Conservation (phyloP, 805 yeast genomes). For the Nakazawaea anatomiae region DNA sequence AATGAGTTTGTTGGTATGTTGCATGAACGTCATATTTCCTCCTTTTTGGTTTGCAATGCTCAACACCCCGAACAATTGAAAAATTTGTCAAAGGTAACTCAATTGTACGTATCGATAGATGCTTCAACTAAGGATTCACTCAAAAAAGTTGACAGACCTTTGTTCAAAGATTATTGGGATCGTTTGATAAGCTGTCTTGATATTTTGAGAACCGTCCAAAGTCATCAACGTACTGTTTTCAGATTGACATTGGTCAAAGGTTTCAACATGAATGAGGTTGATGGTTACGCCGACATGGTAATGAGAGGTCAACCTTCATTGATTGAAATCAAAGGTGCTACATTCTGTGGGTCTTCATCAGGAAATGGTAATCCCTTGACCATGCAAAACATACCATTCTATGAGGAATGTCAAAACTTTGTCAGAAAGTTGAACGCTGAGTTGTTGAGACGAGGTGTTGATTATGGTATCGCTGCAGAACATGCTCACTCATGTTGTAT, state of each 20-base stretch:
- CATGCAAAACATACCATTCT: conserved; percentile 93
- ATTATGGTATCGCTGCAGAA: conserved; percentile 85
- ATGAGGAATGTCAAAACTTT: conserved; percentile 80
- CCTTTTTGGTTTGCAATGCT: conserved; percentile 90
- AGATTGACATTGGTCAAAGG: conserved; percentile 89
- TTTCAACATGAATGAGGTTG: conserved; percentile 76
- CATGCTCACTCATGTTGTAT: conserved; percentile 95
- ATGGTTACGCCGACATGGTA: conserved; percentile 83
- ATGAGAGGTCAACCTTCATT: conserved; percentile 78
- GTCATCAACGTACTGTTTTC: conserved; percentile 86
- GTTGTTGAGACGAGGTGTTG: conserved; percentile 58
- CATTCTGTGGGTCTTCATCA: conserved; percentile 85
- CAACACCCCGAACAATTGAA: conserved; percentile 87
- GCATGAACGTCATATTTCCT: conserved; percentile 74
- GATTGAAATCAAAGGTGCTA: conserved; percentile 91
- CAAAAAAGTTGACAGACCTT: conserved; percentile 81
- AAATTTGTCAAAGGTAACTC: conserved; percentile 72
- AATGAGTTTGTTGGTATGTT: conserved; percentile 77
- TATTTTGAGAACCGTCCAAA: conserved; percentile 64
- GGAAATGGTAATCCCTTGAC: conserved; percentile 86
- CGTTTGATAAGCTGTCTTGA: conserved; percentile 76
- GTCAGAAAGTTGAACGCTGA: conserved; percentile 60
- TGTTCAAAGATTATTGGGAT: conserved; percentile 91
- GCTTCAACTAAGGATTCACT: conserved; percentile 82
- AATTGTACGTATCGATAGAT: conserved; percentile 87